Conservation (phyloP, 139 green algal genomes). For the Coccomyxa sp. region DNA sequence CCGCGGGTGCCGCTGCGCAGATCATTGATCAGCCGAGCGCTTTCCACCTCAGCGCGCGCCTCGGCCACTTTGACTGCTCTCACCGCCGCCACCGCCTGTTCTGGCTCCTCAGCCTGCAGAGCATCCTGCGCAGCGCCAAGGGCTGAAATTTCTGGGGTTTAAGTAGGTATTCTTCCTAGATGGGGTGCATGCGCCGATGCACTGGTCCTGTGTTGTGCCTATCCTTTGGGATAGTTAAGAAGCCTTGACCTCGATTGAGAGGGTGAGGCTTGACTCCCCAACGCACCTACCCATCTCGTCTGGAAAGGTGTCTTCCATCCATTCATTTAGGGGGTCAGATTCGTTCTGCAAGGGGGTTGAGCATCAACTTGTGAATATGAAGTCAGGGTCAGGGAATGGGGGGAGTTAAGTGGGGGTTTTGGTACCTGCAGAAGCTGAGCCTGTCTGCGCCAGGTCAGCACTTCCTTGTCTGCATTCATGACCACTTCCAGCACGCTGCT, state of each 20-base stretch:
- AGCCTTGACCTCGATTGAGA: no score
- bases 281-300: no score
- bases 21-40: conserved; percentile 8
- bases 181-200: no score
- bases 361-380: no score
- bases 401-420: background rate
- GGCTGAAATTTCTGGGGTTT: background rate
- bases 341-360: no score
- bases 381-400: background rate
- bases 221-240: no score
- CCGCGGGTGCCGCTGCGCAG: conserved; percentile 22
- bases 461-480: conserved; percentile 14
- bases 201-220: no score
- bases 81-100: conserved; percentile 6
- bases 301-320: no score
- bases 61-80: conserved; percentile 7
- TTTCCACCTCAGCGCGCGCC: conserved; percentile 11
- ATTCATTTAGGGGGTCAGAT: no score
- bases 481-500: conserved; percentile 14
- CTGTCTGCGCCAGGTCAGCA: background rate
- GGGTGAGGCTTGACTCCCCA: no score
- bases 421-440: background rate
- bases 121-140: background rate
- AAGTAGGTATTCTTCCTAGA: no score
- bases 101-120: conserved; percentile 9